phyloP scores from a whole-genome alignment of 2,329 filamentous ascomycete genomes.

The Xylariaceae sp. region DNA sequence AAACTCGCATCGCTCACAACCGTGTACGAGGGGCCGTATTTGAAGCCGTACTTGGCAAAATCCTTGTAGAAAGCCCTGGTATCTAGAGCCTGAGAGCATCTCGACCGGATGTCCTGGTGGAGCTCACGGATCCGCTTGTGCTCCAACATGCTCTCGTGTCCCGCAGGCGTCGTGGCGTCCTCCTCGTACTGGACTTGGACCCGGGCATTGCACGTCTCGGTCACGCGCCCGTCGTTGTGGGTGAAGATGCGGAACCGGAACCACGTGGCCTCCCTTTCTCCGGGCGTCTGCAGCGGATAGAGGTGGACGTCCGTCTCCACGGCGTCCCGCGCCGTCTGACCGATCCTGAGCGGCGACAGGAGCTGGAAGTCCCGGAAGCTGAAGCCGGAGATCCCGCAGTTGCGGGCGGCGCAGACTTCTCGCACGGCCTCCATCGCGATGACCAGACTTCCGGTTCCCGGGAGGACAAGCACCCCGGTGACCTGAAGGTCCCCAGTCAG shows the following conservation, averaged over 20 bases:
- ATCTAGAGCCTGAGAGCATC: constrained; percentile 19
- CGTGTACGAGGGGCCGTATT: constrained; percentile 25
- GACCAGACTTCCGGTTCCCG: constrained; percentile 28
- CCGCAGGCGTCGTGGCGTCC: no score
- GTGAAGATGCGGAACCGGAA: constrained; percentile 14
- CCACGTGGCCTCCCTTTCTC: constrained; percentile 7
- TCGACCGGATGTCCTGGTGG: no score
- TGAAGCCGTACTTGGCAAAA: constrained; percentile 19
- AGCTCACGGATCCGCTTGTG: no score
- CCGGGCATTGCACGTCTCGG: constrained; percentile 1
- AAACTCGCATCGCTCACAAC: no score
- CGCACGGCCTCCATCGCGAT: constrained; percentile 32
- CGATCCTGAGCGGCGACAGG: background rate
- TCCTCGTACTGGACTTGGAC: constrained; percentile 21
- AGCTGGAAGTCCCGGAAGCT: constrained; percentile 4
- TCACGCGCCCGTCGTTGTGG: background rate
- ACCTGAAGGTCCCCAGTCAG: constrained; percentile 14
- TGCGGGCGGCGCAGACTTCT: constrained; percentile 14
- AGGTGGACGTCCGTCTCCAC: constrained; percentile 15
- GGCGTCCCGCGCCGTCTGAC: background rate
- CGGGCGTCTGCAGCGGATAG: constrained; percentile 7
- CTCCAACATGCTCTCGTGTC: no score
- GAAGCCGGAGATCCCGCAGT: constrained; percentile 10
- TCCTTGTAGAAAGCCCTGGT: constrained; percentile 22
- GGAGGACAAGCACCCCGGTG: constrained; percentile 23